Percentiles rank a stretch among this genome's conserved stretches.
Evolutionary conservation across 306 rosid genomes (phyloP).

Genomic region (Quercus parvula): DNA sequence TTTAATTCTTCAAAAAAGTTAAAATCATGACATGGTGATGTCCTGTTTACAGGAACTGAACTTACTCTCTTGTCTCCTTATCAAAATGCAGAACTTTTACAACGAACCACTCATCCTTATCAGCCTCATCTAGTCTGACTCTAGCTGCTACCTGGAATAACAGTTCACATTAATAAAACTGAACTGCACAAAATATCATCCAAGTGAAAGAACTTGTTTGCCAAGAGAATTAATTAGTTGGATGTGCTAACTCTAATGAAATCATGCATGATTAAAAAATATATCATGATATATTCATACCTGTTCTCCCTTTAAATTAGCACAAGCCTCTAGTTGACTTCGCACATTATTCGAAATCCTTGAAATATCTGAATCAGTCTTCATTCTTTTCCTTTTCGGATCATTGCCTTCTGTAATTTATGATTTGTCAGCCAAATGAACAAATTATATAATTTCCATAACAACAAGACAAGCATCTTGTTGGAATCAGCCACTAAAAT

Average conservation of each 20-base stretch:
- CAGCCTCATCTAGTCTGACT: conserved; percentile 83
- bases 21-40: background rate
- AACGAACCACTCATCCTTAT: conserved; percentile 92
- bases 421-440: conserved; percentile 29
- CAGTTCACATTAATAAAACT: conserved; percentile 20
- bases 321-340: conserved; percentile 66
- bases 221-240: background rate
- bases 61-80: conserved; percentile 91
- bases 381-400: conserved; percentile 80
- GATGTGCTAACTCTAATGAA: background rate
- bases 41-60: conserved; percentile 9
- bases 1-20: background rate
- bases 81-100: conserved; percentile 95
- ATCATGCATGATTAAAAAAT: background rate
- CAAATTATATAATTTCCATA: background rate
- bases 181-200: conserved; percentile 3
- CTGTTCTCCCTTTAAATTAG: conserved; percentile 91
- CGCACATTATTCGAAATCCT: conserved; percentile 60
- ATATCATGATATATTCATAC: conserved; percentile 26
- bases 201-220: background rate
- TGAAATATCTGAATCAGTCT: conserved; percentile 74
- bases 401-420: conserved; percentile 78
- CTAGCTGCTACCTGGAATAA: conserved; percentile 86
- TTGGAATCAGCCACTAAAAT: conserved; percentile 12
- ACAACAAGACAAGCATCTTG: conserved; percentile 4